These are phyloP conservation scores for Aspergillus conjunctus DNA, from an alignment of 495 filamentous ascomycete genomes.

Conservation along the genomic window DNA sequence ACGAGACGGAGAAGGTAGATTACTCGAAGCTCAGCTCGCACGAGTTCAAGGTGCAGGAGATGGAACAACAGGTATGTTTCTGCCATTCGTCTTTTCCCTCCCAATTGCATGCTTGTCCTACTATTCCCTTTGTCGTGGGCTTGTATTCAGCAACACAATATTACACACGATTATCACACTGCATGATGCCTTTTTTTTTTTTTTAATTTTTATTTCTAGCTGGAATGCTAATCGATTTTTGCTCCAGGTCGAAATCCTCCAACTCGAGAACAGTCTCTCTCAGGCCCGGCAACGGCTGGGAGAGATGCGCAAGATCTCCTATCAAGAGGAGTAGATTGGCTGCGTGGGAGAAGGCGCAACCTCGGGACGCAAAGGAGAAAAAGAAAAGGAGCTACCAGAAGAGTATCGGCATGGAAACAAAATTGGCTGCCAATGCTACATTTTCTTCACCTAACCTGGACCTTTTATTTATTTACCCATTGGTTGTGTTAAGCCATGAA, in stretches of 20 bases:
- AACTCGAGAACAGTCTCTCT: constrained; percentile 87
- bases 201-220: not conserved
- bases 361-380: not conserved
- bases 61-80: constrained; percentile 94
- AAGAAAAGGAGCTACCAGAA: not conserved
- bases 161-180: not conserved
- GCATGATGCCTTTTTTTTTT: not conserved
- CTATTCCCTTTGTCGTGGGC: no score
- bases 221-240: not conserved
- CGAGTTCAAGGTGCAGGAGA: constrained; percentile 97
- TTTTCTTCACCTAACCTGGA: not conserved
- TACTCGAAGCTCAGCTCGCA: constrained; percentile 84
- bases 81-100: constrained; percentile 17
- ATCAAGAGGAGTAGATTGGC: constrained; percentile 70
- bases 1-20: constrained; percentile 76
- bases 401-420: no score
- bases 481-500: constrained; percentile 8
- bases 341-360: not conserved
- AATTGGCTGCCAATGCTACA: not conserved
- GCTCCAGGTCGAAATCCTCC: constrained; percentile 87
- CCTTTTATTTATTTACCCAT: constrained; percentile 3
- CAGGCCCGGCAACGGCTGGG: constrained; percentile 81
- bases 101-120: not conserved
- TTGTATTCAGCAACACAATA: no score
- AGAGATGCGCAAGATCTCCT: constrained; percentile 98